phyloP scores from a whole-genome alignment of 1,284 basidiomycete species.

The Chalciporus sp. region DNA sequence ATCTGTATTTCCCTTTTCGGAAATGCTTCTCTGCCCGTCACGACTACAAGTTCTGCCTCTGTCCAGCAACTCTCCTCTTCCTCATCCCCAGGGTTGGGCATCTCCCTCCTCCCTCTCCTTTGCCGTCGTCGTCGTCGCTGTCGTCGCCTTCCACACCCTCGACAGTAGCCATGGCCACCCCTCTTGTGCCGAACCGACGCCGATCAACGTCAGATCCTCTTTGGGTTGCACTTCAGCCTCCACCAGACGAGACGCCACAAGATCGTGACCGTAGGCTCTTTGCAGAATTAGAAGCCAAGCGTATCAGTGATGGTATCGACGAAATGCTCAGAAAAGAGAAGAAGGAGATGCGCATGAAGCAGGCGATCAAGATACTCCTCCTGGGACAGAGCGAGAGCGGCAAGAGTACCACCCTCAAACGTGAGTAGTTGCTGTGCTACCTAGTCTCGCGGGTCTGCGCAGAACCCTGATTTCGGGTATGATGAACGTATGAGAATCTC shows the following conservation, averaged over 20 bases:
- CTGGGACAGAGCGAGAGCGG: constrained; percentile 83
- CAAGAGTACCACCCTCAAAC: constrained; percentile 81
- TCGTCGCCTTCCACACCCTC: not conserved
- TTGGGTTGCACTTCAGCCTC: constrained; percentile 63
- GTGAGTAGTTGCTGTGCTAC: constrained; percentile 50
- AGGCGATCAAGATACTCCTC: constrained; percentile 72
- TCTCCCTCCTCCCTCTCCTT: constrained; percentile 15
- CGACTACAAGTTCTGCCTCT: constrained; percentile 20
- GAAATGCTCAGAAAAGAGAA: constrained; percentile 69
- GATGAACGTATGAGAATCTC: not conserved
- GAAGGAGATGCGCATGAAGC: constrained; percentile 56
- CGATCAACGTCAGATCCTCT: constrained; percentile 70
- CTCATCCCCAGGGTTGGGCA: constrained; percentile 19
- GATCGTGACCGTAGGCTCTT: constrained; percentile 62
- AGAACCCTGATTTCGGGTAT: not conserved
- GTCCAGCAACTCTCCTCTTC: constrained; percentile 5
- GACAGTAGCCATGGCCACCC: constrained; percentile 22
- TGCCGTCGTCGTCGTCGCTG: constrained; percentile 1
- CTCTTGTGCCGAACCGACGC: constrained; percentile 41
- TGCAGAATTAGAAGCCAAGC: constrained; percentile 69
- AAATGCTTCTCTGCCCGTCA: constrained; percentile 27
- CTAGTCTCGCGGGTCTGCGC: constrained; percentile 9
- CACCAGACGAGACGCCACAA: constrained; percentile 65
- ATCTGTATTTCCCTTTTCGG: constrained; percentile 23
- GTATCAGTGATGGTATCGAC: constrained; percentile 75